These are phyloP conservation scores for Collybia sordida DNA, from an alignment of 768 basidiomycete species.

Conservation along the genomic window DNA sequence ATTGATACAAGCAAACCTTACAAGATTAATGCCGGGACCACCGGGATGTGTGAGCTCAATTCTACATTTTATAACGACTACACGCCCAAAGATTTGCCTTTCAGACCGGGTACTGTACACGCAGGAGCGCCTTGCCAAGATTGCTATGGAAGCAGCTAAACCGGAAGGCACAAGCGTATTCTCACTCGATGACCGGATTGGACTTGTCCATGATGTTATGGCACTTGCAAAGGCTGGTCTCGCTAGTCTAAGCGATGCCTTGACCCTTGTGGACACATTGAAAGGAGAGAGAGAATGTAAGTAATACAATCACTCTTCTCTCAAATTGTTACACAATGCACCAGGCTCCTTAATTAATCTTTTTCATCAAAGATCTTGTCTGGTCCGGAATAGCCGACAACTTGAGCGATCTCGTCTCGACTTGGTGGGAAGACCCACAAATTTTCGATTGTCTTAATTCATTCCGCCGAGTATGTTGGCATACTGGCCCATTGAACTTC, in stretches of 20 bases:
- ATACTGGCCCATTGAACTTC: not conserved
- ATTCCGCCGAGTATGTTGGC: conserved; percentile 53
- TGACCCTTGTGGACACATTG: conserved; percentile 73
- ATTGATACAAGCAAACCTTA: conserved; percentile 75
- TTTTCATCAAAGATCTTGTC: conserved; percentile 59
- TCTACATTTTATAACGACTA: not conserved
- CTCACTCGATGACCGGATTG: conserved; percentile 84
- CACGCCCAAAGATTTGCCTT: conserved; percentile 5
- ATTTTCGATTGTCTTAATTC: conserved; percentile 53
- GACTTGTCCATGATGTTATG: conserved; percentile 81
- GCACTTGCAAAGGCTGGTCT: conserved; percentile 83
- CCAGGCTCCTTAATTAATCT: no score
- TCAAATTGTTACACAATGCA: no score
- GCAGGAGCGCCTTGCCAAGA: conserved; percentile 71
- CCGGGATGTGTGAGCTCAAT: conserved; percentile 75
- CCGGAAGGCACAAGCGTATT: conserved; percentile 40
- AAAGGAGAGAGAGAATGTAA: conserved; percentile 76
- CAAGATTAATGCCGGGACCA: conserved; percentile 89
- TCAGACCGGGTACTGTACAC: conserved; percentile 86
- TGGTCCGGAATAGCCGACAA: conserved; percentile 70
- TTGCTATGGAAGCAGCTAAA: conserved; percentile 77
- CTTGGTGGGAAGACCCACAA: conserved; percentile 83
- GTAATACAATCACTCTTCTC: conserved; percentile 19
- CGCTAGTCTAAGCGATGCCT: conserved; percentile 69
- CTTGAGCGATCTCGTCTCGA: conserved; percentile 51